Base-by-base conservation (phyloP, 768 basidiomycete species). In the Suillus subluteus region DNA sequence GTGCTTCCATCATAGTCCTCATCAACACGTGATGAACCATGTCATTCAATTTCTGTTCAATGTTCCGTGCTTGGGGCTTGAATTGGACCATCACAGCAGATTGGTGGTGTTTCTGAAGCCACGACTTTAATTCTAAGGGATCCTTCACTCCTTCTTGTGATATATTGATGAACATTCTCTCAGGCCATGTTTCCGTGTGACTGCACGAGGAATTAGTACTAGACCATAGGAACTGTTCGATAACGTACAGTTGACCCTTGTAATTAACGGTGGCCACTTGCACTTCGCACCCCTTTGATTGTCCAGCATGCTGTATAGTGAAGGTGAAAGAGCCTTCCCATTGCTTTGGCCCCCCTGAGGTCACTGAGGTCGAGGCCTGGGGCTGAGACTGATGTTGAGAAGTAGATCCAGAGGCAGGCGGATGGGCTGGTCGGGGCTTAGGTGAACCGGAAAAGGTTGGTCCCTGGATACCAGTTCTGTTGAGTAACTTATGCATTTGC, bases 311-410 rank as follows among this genome's bases (percentile, higher is more conserved):
- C 66, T 73, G 23, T 76, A 64, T 62, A 75, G 71, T 80, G 78
- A 83, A 88, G 5, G 74, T 78, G 35, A 90, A 72, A 1, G 74
- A 69, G 9, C 87, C 88, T 23, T 79, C 75, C 89, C 89, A 90
- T 58, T 71, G 7, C 62, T 48, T 30, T 6, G 23, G 38, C 41
- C 43, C 69, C 43, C 62, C 40, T 21, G 59, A 32, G 18, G 26
- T 26, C 32, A 11, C 63, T 43, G 64, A 43, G 66, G 5, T 63
- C 50, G 64, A 43, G 68, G 4, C 37, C 54, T 15, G 37, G 52
- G 40, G 35, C 38, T 50, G 48, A 7, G 50, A 12, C 52, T 15
- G 37, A 52, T 30, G 58, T 6, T 59, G 58, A 38, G 23, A 70
- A 30, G 23, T 59, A 26, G 58, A 18, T 41, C 26, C 59, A 18